Conservation (phyloP, 768 basidiomycete species). For the Leccinum olivaceopallidum region DNA sequence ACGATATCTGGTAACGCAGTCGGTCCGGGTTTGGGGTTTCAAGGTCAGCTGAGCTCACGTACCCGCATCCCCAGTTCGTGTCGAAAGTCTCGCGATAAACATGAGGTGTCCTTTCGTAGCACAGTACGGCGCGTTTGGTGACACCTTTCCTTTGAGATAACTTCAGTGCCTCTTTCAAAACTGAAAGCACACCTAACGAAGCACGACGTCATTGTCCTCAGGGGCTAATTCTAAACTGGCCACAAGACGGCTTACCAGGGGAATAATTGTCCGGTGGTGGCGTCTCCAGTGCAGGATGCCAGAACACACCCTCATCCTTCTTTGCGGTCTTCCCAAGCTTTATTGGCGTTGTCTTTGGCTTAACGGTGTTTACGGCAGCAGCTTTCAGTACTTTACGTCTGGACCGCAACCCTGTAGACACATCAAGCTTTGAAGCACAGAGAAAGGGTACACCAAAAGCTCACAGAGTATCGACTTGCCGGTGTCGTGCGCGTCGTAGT, state of each 20-base stretch:
- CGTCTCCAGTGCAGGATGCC: conserved; percentile 50
- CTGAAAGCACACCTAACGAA: conserved; percentile 57
- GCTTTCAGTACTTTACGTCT: conserved; percentile 18
- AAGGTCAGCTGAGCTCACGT: conserved; percentile 22
- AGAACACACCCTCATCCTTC: conserved; percentile 52
- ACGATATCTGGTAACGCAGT: conserved; percentile 57
- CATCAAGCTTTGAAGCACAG: not conserved
- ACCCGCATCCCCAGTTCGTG: conserved; percentile 73
- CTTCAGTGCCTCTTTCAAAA: conserved; percentile 57
- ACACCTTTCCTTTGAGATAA: conserved; percentile 50
- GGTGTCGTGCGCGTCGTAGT: conserved; percentile 55
- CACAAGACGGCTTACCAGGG: conserved; percentile 55
- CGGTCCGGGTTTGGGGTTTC: conserved; percentile 4
- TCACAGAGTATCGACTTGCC: conserved; percentile 19
- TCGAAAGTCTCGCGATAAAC: conserved; percentile 63
- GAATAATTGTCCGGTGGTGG: conserved; percentile 58
- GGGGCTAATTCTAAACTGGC: conserved; percentile 8
- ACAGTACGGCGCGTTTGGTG: conserved; percentile 60
- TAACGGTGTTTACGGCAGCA: conserved; percentile 2
- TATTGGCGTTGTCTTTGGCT: conserved; percentile 1
- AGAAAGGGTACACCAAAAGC: not conserved
- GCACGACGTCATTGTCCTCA: conserved; percentile 10
- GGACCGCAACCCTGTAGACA: conserved; percentile 13
- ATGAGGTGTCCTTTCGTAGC: conserved; percentile 62
- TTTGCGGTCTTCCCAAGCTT: conserved; percentile 16